Percentiles rank a stretch among this genome's conserved stretches.
Evolutionary conservation across 768 basidiomycete genomes (phyloP).

Genomic region (Amyloporia xantha): DNA sequence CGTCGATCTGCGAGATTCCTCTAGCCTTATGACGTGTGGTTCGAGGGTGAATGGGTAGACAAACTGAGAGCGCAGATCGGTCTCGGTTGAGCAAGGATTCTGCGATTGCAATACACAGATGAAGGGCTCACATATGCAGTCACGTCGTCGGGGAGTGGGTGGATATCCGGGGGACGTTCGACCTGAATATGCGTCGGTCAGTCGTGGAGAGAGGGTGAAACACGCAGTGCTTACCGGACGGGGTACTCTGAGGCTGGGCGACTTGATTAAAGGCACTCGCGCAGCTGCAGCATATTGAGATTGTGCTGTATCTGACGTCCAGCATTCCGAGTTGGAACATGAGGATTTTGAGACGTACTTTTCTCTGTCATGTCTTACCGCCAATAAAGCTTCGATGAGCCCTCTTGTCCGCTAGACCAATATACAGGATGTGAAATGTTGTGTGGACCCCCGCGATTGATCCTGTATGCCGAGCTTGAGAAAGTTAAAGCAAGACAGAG

Average conservation of each 20-base stretch:
- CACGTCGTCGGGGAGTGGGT: slow-evolving; percentile 88
- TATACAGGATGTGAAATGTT: no score
- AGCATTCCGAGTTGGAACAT: no score
- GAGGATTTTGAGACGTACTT: no score
- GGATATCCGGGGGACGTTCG: slow-evolving; percentile 83
- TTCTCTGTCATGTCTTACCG: no score
- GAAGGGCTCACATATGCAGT: slow-evolving; percentile 78
- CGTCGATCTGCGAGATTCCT: slow-evolving; percentile 62
- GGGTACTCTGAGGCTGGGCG: slow-evolving; percentile 84
- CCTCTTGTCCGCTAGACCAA: no score
- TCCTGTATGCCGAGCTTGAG: no score
- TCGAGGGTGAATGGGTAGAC: slow-evolving; percentile 96
- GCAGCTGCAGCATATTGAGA: slow-evolving; percentile 70
- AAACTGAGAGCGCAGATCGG: slow-evolving; percentile 54
- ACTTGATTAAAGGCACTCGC: slow-evolving; percentile 83
- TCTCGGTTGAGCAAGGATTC: no score
- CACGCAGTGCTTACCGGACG: slow-evolving; percentile 47
- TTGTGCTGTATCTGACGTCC: slow-evolving; percentile 12
- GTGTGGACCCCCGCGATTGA: no score
- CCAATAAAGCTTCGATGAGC: no score
- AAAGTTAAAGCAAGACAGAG: no score
- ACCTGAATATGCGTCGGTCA: slow-evolving; percentile 45
- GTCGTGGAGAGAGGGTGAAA: neutral
- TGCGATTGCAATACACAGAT: no score
- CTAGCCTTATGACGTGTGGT: slow-evolving; percentile 70